phyloP scores from a whole-genome alignment of 176 grass and related monocot species.

The Oryza brachyantha region DNA sequence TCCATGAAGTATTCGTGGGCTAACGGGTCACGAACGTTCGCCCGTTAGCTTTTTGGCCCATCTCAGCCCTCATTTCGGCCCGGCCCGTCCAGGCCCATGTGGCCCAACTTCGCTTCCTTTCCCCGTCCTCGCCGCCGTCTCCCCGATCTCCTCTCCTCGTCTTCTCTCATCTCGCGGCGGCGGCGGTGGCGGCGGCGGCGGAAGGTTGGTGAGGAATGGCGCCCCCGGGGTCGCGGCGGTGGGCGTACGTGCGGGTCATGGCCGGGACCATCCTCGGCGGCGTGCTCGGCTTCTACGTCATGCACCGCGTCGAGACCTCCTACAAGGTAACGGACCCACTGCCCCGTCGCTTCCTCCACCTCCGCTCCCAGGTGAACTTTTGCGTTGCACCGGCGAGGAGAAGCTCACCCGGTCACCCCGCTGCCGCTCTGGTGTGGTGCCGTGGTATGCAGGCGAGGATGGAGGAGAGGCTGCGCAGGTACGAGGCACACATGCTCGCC shows the following conservation, averaged over 20 bases:
- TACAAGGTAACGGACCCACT: conserved; percentile 80
- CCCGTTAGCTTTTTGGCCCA: too few relatives aligned
- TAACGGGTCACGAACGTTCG: too few relatives aligned
- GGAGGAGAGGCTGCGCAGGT: conserved; percentile 72
- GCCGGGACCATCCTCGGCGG: conserved; percentile 79
- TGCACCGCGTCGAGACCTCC: conserved; percentile 75
- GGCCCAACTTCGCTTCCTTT: background rate
- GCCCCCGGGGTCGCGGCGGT: conserved; percentile 45
- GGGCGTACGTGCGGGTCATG: conserved; percentile 70
- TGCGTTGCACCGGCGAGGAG: background rate
- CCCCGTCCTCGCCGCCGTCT: background rate
- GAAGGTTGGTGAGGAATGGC: conserved; percentile 15
- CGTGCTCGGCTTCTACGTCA: conserved; percentile 74
- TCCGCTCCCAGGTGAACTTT: too few relatives aligned
- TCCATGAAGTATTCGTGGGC: too few relatives aligned
- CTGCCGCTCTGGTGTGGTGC: background rate
- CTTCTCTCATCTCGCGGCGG: background rate
- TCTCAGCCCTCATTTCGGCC: background rate
- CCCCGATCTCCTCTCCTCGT: background rate
- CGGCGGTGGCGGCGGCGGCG: background rate
- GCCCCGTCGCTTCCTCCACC: background rate
- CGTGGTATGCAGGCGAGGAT: conserved; percentile 67
- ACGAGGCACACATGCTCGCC: conserved; percentile 61
- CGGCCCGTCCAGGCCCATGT: background rate
- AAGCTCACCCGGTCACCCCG: conserved; percentile 13